Evolutionary conservation across 164 flowering plant species (phyloP).

Genomic region (Tinospora cordifolia): DNA sequence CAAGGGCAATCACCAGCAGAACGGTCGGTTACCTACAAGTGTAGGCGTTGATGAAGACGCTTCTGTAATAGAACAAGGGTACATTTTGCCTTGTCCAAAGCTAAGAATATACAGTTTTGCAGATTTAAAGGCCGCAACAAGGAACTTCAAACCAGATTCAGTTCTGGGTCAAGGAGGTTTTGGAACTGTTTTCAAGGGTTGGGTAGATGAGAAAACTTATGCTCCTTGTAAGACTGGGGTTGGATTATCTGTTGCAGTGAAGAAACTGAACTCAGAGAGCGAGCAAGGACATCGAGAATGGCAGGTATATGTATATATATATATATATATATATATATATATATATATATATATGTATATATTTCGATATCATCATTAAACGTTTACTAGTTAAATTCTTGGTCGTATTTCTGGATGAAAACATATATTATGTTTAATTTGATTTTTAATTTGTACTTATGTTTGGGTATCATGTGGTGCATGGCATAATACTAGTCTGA

Average conservation of each 20-base stretch:
- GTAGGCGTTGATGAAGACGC: constrained; percentile 21
- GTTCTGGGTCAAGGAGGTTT: constrained; percentile 68
- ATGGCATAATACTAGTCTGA: no score
- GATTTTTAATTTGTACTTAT: no score
- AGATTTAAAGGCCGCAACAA: constrained; percentile 48
- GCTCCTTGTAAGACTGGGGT: constrained; percentile 23
- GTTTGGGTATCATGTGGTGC: no score
- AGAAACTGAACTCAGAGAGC: constrained; percentile 59
- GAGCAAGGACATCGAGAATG: constrained; percentile 63
- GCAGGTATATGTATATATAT: constrained; percentile 45
- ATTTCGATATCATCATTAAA: no score
- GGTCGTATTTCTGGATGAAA: no score
- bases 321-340: no score
- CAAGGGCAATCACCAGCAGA: constrained; percentile 4
- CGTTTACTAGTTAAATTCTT: no score
- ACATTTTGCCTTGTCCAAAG: constrained; percentile 37
- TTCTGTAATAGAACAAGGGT: constrained; percentile 33
- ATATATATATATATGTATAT: no score
- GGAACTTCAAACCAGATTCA: constrained; percentile 41
- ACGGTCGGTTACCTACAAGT: constrained; percentile 16
- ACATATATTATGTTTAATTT: no score
- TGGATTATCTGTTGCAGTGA: constrained; percentile 56
- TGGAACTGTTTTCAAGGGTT: constrained; percentile 61
- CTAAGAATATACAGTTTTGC: constrained; percentile 45
- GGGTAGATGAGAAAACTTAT: constrained; percentile 48